These are phyloP conservation scores for Melanopsichium pennsylvanicum DNA, from an alignment of 1,284 basidiomycete genomes.

Conservation along the genomic window DNA sequence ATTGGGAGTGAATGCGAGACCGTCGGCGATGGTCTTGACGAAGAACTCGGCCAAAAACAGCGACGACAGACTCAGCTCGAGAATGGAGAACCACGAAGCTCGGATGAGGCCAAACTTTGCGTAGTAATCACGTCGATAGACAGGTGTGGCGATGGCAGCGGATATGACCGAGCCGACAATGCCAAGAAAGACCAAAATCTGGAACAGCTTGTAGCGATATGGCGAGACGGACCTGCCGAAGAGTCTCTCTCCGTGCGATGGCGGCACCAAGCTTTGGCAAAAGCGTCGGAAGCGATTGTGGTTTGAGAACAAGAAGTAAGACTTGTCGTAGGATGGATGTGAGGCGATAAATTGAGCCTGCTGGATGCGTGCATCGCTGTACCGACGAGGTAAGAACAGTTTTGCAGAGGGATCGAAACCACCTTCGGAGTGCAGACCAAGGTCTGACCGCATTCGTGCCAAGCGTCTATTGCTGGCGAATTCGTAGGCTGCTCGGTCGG, in stretches of 20 bases:
- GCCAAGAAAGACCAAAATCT: slow-evolving; percentile 76
- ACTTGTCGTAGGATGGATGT: slow-evolving; percentile 88
- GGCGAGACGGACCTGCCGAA: slow-evolving; percentile 60
- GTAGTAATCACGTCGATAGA: slow-evolving; percentile 83
- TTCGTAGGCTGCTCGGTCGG: slow-evolving; percentile 61
- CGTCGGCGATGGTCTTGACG: slow-evolving; percentile 92
- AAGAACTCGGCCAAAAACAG: slow-evolving; percentile 83
- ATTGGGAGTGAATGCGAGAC: slow-evolving; percentile 85
- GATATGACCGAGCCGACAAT: slow-evolving; percentile 86
- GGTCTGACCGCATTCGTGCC: slow-evolving; percentile 61
- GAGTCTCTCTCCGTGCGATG: slow-evolving; percentile 82
- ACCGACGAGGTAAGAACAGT: slow-evolving; percentile 63
- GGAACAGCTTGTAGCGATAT: slow-evolving; percentile 77
- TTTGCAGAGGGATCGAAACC: slow-evolving; percentile 33
- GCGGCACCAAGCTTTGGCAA: slow-evolving; percentile 85
- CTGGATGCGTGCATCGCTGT: slow-evolving; percentile 78
- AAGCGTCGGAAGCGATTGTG: slow-evolving; percentile 77
- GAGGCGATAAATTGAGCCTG: slow-evolving; percentile 87
- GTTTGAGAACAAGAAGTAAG: slow-evolving; percentile 89
- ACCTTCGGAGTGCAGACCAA: slow-evolving; percentile 49
- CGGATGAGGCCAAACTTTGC: slow-evolving; percentile 72
- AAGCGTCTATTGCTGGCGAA: slow-evolving; percentile 75
- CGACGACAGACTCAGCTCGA: slow-evolving; percentile 79
- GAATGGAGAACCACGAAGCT: slow-evolving; percentile 86
- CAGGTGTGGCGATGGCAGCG: slow-evolving; percentile 83